These are phyloP conservation scores for Hirsutella minnesotensis DNA, from an alignment of 2,329 filamentous ascomycete genomes.

Conservation along the genomic window DNA sequence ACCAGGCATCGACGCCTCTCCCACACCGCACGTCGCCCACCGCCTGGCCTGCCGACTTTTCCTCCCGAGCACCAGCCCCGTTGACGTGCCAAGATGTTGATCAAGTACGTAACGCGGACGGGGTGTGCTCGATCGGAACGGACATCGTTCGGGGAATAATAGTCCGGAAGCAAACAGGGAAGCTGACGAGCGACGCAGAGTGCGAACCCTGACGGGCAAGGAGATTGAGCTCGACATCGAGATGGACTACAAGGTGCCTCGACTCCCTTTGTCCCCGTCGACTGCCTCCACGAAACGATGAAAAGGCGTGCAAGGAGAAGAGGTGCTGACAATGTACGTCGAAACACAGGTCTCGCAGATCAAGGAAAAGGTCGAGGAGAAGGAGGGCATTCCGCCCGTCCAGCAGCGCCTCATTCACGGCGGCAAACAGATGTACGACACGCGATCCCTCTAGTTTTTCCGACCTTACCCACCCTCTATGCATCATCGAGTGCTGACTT, in stretches of 20 bases:
- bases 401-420: constrained; percentile 95
- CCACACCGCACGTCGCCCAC: too few relatives aligned
- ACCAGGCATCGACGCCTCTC: too few relatives aligned
- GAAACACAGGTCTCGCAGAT: constrained; percentile 68
- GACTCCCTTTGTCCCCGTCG: background rate
- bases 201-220: constrained; percentile 94
- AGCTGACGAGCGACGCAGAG: constrained; percentile 39
- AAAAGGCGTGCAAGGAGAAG: too few relatives aligned
- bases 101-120: constrained; percentile 37
- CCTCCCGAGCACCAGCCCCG: too few relatives aligned
- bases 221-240: constrained; percentile 99
- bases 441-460: background rate
- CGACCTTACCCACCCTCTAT: background rate
- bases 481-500: background rate
- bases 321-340: background rate
- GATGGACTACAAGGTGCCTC: constrained; percentile 71
- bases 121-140: too few relatives aligned
- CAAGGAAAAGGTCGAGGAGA: constrained; percentile 98
- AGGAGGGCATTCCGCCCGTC: constrained; percentile 93
- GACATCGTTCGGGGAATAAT: background rate
- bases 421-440: constrained; percentile 88
- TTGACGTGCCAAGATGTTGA: constrained; percentile 23
- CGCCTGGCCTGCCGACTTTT: too few relatives aligned
- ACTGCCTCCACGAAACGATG: background rate
- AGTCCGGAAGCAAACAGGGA: background rate